Conservation (phyloP, 768 basidiomycete genomes). For the Albatrellus ellisii region DNA sequence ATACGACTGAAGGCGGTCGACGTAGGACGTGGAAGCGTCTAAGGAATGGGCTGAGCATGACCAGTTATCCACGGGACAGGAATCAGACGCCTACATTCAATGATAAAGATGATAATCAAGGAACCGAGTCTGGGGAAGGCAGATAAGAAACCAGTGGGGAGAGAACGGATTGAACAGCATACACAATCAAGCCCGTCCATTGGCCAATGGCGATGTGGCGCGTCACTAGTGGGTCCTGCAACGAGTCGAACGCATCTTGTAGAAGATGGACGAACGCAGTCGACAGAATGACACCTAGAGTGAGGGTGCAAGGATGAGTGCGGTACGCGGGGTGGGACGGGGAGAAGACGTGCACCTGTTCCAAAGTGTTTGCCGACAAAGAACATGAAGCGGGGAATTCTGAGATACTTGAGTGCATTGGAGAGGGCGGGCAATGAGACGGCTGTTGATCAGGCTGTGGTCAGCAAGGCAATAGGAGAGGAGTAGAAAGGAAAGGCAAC, state of each 20-base stretch:
- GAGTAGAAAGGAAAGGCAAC: slow-evolving; percentile 24
- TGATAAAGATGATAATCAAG: slow-evolving; percentile 56
- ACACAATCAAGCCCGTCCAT: slow-evolving; percentile 67
- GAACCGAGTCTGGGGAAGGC: slow-evolving; percentile 37
- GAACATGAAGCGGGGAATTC: slow-evolving; percentile 56
- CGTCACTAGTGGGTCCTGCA: slow-evolving; percentile 34
- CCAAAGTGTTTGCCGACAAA: slow-evolving; percentile 87
- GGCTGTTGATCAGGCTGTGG: slow-evolving; percentile 23
- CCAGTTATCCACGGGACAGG: background rate
- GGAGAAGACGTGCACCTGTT: slow-evolving; percentile 26
- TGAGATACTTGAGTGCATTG: slow-evolving; percentile 34
- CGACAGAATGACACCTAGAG: slow-evolving; percentile 56
- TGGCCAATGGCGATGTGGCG: slow-evolving; percentile 30
- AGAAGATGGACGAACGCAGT: slow-evolving; percentile 77
- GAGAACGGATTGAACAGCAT: slow-evolving; percentile 17
- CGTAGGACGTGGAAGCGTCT: slow-evolving; percentile 70
- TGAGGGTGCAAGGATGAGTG: slow-evolving; percentile 11
- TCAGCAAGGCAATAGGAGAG: background rate
- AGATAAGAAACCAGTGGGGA: slow-evolving; percentile 6
- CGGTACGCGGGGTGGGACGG: background rate
- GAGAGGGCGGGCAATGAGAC: slow-evolving; percentile 63
- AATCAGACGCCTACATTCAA: slow-evolving; percentile 50
- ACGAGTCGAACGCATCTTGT: slow-evolving; percentile 58
- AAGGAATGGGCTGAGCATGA: slow-evolving; percentile 5
- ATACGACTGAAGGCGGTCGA: slow-evolving; percentile 54